A percentile compares a stretch with the other conserved stretches of the same genome.
phyloP scores from a whole-genome alignment of 1,284 basidiomycete species.

The Melampsora larici-populina region DNA sequence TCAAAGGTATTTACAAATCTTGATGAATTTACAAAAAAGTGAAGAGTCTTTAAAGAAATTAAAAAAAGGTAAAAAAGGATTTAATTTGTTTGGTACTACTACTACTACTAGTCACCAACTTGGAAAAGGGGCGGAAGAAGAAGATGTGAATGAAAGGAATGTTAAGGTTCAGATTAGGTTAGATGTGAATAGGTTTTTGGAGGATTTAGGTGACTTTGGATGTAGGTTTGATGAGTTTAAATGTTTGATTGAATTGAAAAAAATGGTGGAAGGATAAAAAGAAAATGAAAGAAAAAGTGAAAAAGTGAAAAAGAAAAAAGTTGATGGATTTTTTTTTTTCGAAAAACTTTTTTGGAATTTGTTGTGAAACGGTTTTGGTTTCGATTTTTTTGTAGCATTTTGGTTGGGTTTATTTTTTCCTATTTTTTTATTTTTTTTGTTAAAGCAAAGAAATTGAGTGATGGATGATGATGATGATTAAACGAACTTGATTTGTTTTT shows the following conservation, averaged over 20 bases:
- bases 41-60: slow-evolving; percentile 79
- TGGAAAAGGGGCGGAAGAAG: too few relatives aligned
- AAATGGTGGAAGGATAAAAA: slow-evolving; percentile 6
- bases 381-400: too few relatives aligned
- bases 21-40: slow-evolving; percentile 79
- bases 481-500: neutral
- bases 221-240: slow-evolving; percentile 63
- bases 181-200: slow-evolving; percentile 76
- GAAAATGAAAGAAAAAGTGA: too few relatives aligned
- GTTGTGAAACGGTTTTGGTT: too few relatives aligned
- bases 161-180: slow-evolving; percentile 79
- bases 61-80: slow-evolving; percentile 75
- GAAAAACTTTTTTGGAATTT: neutral
- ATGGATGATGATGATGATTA: neutral
- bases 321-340: neutral
- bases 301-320: too few relatives aligned
- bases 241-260: slow-evolving; percentile 55
- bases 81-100: slow-evolving; percentile 74
- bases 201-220: slow-evolving; percentile 68
- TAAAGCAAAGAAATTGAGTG: too few relatives aligned
- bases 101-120: too few relatives aligned
- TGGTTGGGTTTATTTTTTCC: too few relatives aligned
- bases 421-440: neutral
- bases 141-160: slow-evolving; percentile 46
- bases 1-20: slow-evolving; percentile 58